phyloP scores from a whole-genome alignment of 805 yeast species.

The Myxozyma vanderwaltii region DNA sequence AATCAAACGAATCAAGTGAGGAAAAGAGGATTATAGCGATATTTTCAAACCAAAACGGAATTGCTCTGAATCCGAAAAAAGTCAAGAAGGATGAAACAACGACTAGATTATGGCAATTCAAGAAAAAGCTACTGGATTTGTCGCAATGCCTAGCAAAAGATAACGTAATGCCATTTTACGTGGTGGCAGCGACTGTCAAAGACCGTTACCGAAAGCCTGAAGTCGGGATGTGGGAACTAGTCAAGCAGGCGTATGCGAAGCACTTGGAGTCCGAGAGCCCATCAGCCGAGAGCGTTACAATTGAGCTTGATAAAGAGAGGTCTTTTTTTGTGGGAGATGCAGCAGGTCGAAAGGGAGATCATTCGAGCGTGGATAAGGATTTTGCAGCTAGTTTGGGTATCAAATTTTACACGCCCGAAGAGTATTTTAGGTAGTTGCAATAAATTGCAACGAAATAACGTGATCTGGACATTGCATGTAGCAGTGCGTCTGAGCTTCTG shows the following conservation, averaged over 20 bases:
- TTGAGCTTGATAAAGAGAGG: slow-evolving; percentile 46
- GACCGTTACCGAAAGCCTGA: slow-evolving; percentile 63
- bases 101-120: slow-evolving; percentile 56
- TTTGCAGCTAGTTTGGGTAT: slow-evolving; percentile 67
- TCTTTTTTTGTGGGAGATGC: slow-evolving; percentile 93
- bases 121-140: slow-evolving; percentile 49
- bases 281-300: slow-evolving; percentile 6
- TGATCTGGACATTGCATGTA: no score
- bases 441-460: no score
- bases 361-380: slow-evolving; percentile 71
- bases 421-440: slow-evolving; percentile 48
- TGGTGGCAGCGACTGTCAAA: slow-evolving; percentile 33
- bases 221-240: slow-evolving; percentile 71
- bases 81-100: slow-evolving; percentile 38
- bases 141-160: slow-evolving; percentile 8
- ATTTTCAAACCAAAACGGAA: slow-evolving; percentile 85
- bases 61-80: slow-evolving; percentile 47
- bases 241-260: slow-evolving; percentile 39
- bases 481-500: neutral
- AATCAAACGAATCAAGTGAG: neutral
- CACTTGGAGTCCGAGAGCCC: neutral
- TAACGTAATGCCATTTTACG: slow-evolving; percentile 22
- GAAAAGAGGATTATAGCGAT: slow-evolving; percentile 55
- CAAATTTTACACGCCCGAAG: slow-evolving; percentile 71
- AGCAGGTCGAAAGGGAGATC: slow-evolving; percentile 79